Base-by-base conservation (phyloP, 345 rosid genomes). In the Acer negundo region DNA sequence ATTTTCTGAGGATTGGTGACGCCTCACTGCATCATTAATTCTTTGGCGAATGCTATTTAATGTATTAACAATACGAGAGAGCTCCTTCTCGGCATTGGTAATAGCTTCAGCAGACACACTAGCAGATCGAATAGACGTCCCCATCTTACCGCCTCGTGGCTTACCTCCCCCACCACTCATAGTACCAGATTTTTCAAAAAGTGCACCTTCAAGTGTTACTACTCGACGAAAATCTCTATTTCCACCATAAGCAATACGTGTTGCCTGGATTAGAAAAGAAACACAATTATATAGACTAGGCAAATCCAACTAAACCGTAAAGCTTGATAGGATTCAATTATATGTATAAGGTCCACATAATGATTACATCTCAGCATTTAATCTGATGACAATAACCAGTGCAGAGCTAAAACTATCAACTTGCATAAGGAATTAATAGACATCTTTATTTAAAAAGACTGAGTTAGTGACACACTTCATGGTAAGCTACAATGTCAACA, bases 121-220 rank as follows among this genome's bases (percentile, higher is more conserved):
- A 24, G 89, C 65, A 47, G 90, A 87, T 77, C 95, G 94, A 87
- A 95, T 85, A 80, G 93, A 91, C 70, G 99, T 91, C 22, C 99
- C 99, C 93, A 95, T 95, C 89, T 89, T 95, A 64, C 99, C 98
- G 66, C 98, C 98, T 44, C 94, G 93, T 68, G 98, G 98, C 87
- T 89, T 94, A 80, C 88, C 80, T 86, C 99, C 99, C 24, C 99
- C 99, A 62, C 99, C 99, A 80, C 94, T 96, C 98, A 96, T 94
- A 11, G 99, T 96, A 75, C 99, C 99, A 81, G 97, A 92, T 83
- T 89, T 91, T 87, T 94, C 98, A 77, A 96, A 92, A 76, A 96
- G 97, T 66, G 97, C 92, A 65, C 99, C 99, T 67, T 96, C 97
- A 69, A 96, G 92, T 47, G 99, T 94, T 74, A 92, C 99, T 19